Evolutionary conservation across 257 asterid species (phyloP).

Genomic region (Penstemon eatonii): DNA sequence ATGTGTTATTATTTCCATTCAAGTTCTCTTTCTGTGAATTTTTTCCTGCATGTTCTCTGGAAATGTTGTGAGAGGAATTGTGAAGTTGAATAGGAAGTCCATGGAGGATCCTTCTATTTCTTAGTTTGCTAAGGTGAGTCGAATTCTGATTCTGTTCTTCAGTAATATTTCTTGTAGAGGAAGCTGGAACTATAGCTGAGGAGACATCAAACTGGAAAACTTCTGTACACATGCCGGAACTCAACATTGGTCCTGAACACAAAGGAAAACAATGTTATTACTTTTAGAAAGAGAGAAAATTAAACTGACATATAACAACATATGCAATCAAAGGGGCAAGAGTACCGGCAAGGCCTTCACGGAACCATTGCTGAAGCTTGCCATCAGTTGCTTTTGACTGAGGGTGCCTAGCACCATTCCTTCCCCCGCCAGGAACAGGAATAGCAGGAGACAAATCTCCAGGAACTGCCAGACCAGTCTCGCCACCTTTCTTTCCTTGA

Average conservation of each 20-base stretch:
- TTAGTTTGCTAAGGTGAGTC: conserved; percentile 48
- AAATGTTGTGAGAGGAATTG: conserved; percentile 53
- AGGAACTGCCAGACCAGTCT: conserved; percentile 74
- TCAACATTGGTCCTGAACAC: conserved; percentile 82
- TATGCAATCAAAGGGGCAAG: neutral
- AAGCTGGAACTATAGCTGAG: conserved; percentile 69
- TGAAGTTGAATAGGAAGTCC: conserved; percentile 53
- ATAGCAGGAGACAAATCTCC: conserved; percentile 55
- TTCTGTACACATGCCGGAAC: conserved; percentile 93
- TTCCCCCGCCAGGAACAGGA: conserved; percentile 55
- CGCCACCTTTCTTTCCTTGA: conserved; percentile 44
- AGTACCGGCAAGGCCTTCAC: conserved; percentile 96
- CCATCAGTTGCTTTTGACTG: conserved; percentile 74
- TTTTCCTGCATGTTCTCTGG: conserved; percentile 45
- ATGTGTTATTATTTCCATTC: conserved; percentile 41
- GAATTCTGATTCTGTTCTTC: conserved; percentile 45
- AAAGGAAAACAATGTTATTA: neutral
- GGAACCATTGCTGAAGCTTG: conserved; percentile 91
- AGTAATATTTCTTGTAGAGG: conserved; percentile 51
- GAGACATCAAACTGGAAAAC: conserved; percentile 94
- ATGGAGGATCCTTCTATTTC: conserved; percentile 74
- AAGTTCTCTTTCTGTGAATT: conserved; percentile 48
- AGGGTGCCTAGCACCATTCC: conserved; percentile 45
- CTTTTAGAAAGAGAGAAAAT: neutral
- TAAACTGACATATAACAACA: conserved; percentile 13